Evolutionary conservation across 345 rosid genomes (phyloP).

Genomic region (Corymbia maculata): DNA sequence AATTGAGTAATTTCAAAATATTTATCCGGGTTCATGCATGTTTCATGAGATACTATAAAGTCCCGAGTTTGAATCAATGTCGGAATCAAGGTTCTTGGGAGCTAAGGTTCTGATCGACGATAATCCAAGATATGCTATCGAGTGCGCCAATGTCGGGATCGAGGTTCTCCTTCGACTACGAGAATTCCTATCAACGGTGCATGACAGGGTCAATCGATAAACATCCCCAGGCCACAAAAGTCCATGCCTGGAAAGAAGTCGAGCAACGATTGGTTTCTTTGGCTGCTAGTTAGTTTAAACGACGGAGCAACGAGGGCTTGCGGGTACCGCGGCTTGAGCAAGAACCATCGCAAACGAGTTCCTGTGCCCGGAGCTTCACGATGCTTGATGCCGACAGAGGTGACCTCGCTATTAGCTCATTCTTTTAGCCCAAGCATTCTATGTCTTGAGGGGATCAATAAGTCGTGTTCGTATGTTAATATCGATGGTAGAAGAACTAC

Average conservation of each 20-base stretch:
- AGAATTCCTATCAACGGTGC: constrained; percentile 92
- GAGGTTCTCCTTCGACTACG: constrained; percentile 83
- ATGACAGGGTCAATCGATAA: constrained; percentile 43
- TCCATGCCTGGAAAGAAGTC: constrained; percentile 83
- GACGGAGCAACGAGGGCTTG: neutral
- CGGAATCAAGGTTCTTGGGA: constrained; percentile 83
- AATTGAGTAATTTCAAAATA: neutral
- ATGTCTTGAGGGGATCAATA: neutral
- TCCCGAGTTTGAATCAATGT: neutral
- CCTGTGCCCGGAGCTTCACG: neutral
- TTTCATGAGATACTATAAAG: neutral
- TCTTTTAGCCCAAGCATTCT: neutral
- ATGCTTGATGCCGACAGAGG: neutral
- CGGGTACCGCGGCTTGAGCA: too few species aligned
- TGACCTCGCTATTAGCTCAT: neutral
- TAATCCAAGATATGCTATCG: constrained; percentile 82
- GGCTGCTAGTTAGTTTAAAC: constrained; percentile 25
- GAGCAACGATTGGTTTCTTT: constrained; percentile 50
- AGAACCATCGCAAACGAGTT: neutral
- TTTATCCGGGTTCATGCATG: neutral
- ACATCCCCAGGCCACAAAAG: constrained; percentile 78
- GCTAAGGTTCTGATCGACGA: constrained; percentile 86
- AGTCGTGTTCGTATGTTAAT: neutral
- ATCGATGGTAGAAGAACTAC: neutral
- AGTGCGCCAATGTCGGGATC: constrained; percentile 83